Percentiles rank a stretch among this genome's conserved stretches.
Evolutionary conservation across 1,139 yeast genomes (phyloP).

Genomic region (Hansenula anomala): DNA sequence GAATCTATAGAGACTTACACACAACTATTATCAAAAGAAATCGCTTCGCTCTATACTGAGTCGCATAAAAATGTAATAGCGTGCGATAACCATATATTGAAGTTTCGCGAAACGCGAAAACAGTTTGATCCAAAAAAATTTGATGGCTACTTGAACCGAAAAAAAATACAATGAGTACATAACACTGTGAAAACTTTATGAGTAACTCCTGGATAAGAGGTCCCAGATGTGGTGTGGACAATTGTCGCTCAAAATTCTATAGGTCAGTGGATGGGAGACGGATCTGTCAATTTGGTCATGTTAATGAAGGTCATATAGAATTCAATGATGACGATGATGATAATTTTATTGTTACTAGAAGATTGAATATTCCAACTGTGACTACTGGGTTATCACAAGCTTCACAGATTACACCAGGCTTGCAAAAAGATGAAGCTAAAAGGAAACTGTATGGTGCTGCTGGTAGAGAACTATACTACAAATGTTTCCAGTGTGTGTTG

Average conservation of each 20-base stretch:
- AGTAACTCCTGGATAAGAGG: slow-evolving; percentile 53
- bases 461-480: slow-evolving; percentile 42
- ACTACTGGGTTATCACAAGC: slow-evolving; percentile 20
- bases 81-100: too few species aligned
- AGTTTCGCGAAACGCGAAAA: too few species aligned
- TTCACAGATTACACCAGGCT: slow-evolving; percentile 12
- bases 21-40: too few species aligned
- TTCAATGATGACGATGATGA: slow-evolving; percentile 72
- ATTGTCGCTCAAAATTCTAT: slow-evolving; percentile 79
- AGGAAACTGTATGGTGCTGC: slow-evolving; percentile 45
- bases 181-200: too few species aligned
- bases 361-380: slow-evolving; percentile 43
- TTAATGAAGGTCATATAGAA: slow-evolving; percentile 75
- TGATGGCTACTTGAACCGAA: too few species aligned
- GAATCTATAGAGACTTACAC: too few species aligned
- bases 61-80: too few species aligned
- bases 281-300: slow-evolving; percentile 89
- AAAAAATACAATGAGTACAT: too few species aligned
- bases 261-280: slow-evolving; percentile 67
- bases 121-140: too few species aligned
- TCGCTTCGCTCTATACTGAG: too few species aligned
- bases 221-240: slow-evolving; percentile 81
- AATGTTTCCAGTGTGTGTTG: slow-evolving; percentile 52
- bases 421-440: slow-evolving; percentile 13
- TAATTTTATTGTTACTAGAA: slow-evolving; percentile 42